Evolutionary conservation across 345 rosid genomes (phyloP).

Genomic region (Salix viminalis): DNA sequence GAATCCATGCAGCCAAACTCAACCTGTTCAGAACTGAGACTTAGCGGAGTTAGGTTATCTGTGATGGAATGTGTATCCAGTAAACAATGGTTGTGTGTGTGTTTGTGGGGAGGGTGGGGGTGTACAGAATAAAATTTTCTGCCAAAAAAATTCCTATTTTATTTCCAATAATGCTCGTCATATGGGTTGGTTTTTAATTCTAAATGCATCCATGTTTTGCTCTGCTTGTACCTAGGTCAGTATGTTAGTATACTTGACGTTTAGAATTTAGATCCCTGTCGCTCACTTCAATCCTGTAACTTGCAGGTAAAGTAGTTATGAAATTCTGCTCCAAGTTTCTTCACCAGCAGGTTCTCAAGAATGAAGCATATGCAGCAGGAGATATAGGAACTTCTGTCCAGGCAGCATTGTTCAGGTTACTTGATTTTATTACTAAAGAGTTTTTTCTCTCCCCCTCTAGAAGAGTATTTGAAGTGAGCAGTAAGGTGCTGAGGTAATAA

Average conservation of each 20-base stretch:
- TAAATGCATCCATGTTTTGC: not conserved
- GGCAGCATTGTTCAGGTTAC: slow-evolving; percentile 77
- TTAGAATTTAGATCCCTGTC: not conserved
- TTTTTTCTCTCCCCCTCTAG: not conserved
- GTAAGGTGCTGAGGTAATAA: not conserved
- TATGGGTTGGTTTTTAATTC: not conserved
- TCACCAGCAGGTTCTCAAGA: slow-evolving; percentile 72
- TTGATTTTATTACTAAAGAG: not conserved
- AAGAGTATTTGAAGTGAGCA: not conserved
- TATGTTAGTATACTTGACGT: not conserved
- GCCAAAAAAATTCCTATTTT: no score
- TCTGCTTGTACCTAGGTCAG: not conserved
- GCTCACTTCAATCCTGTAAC: slow-evolving; percentile 10
- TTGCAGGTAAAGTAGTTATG: slow-evolving; percentile 84
- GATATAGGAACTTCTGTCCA: slow-evolving; percentile 66
- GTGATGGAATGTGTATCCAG: not conserved
- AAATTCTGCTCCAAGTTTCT: slow-evolving; percentile 90
- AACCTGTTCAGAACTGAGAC: not conserved
- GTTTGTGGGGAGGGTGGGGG: no score
- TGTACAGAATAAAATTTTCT: no score
- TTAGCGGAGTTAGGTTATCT: not conserved
- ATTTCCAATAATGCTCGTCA: no score
- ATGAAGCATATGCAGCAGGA: slow-evolving; percentile 67
- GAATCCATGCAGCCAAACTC: not conserved
- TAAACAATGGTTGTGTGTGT: not conserved